Evolutionary conservation across 2,329 filamentous ascomycete species (phyloP), one percentile per base, ranked within the genome.

Genomic region (Cladosporium cucumerinum): DNA sequence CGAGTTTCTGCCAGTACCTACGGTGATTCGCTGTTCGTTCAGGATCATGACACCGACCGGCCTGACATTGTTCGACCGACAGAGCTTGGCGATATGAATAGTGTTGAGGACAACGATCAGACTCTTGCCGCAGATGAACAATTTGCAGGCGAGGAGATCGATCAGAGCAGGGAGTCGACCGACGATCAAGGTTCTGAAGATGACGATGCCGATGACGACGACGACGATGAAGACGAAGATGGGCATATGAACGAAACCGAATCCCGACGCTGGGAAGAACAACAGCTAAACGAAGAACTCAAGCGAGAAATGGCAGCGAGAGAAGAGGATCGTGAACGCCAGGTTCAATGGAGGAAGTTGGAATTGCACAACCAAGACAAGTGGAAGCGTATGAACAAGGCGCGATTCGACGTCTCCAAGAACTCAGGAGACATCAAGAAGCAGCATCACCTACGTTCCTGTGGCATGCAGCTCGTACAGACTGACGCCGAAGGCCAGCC

Each of bases 401-500:
- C 70, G 36, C 71, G 72, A 11, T 57, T 64, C 16, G 43, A 46
- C 6, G 68, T 67, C 6, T 69, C 70, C 62, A 61, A 57, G 34
- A 55, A 65, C 32, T 57, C 70, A 26, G 51, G 65, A 18, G 18
- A 64, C 1, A 2, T 18, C 12, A 55, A 58, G 30, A 73, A 73
- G 55, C 63, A 60, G 34, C 52, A 65, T 1, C 72, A 73, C 25
- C 68, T 75, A 10, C 64, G 61, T 1, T 61, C 66, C 5, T 68
- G 67, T 2, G 57, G 36, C 26, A 54, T 66, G 12, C 58, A 57
- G 8, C 52, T 65, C 21, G 55, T 58, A 10, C 73, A 76, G 28
- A 65, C 69, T 26, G 80, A 82, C 57, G 73, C 76, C 0, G 78
- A 80, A 61, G 80, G 80, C 6, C 32, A 1, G 63, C 77, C 5